A percentile compares a stretch with the other conserved stretches of the same genome.
phyloP scores from a whole-genome alignment of 2,329 filamentous ascomycete species.

The Fusarium lateritium region DNA sequence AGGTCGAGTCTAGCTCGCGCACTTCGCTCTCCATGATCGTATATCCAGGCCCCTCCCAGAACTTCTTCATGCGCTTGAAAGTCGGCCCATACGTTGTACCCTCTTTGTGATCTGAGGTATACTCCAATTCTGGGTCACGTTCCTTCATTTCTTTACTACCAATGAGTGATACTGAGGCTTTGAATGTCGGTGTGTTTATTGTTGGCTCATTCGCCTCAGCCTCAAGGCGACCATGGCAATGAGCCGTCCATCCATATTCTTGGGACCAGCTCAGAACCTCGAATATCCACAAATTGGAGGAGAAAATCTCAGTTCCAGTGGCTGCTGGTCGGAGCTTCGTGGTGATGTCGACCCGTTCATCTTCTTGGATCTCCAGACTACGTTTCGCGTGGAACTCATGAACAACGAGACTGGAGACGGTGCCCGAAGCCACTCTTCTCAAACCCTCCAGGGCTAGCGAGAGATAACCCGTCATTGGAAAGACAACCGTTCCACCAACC shows the following conservation, averaged over 20 bases:
- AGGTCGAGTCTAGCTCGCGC: constrained; percentile 37
- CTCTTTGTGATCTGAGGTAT: constrained; percentile 1
- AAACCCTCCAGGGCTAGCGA: constrained; percentile 21
- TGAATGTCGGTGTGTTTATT: background rate
- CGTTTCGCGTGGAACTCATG: constrained; percentile 39
- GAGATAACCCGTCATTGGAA: constrained; percentile 28
- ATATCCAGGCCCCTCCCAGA: constrained; percentile 41
- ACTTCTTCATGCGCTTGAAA: constrained; percentile 43
- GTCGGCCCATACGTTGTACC: constrained; percentile 49
- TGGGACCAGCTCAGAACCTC: background rate
- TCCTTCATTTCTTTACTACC: background rate
- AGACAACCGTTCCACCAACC: constrained; percentile 49
- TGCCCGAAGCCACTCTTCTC: constrained; percentile 5
- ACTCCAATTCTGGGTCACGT: background rate
- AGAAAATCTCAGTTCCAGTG: constrained; percentile 31
- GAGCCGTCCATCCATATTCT: background rate
- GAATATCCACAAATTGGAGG: constrained; percentile 19
- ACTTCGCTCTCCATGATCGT: constrained; percentile 43
- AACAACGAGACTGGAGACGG: constrained; percentile 17
- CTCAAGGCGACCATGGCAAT: background rate
- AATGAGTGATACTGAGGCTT: background rate
- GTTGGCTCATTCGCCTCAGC: background rate
- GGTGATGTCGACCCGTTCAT: constrained; percentile 46
- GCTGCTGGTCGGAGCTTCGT: constrained; percentile 45
- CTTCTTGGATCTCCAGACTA: constrained; percentile 49